A percentile compares a stretch with the other conserved stretches of the same genome.
Conservation (phyloP, 1,284 basidiomycete species). For the Erythrobasidium hasegawianum region DNA sequence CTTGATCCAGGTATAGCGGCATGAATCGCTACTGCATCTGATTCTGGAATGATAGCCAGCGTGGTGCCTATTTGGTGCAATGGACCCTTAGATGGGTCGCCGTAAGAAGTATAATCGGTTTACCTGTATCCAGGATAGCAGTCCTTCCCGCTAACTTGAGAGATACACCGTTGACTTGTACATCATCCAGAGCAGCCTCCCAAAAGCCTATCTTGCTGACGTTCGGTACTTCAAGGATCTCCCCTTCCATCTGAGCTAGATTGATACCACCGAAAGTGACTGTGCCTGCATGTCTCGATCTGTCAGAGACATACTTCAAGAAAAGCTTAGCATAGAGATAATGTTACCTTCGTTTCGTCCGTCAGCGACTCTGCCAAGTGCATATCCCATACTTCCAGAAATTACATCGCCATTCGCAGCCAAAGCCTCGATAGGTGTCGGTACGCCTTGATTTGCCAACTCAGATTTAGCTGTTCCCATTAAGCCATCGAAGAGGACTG, state of each 20-base stretch:
- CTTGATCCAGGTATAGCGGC: conserved; percentile 61
- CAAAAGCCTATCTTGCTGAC: conserved; percentile 59
- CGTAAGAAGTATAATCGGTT: no score
- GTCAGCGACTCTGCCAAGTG: conserved; percentile 67
- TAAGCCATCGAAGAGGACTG: conserved; percentile 62
- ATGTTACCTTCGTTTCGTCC: conserved; percentile 70
- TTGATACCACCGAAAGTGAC: conserved; percentile 76
- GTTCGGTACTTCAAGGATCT: conserved; percentile 47
- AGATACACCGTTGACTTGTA: conserved; percentile 59
- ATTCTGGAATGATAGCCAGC: conserved; percentile 50
- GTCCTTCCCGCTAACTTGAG: conserved; percentile 60
- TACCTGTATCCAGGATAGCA: conserved; percentile 72
- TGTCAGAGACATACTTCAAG: no score
- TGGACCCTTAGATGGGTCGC: no score
- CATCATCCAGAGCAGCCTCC: conserved; percentile 62
- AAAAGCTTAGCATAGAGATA: no score
- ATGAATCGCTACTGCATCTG: conserved; percentile 58
- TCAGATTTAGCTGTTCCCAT: conserved; percentile 74
- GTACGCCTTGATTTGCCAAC: conserved; percentile 63
- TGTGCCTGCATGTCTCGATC: no score
- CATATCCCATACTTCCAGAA: conserved; percentile 71
- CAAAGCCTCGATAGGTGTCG: conserved; percentile 72
- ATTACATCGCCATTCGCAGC: conserved; percentile 60
- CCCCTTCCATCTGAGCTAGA: conserved; percentile 60
- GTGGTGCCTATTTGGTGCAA: no score